Conservation (phyloP, 208 protist species). For the Novymonas esmeraldas region DNA sequence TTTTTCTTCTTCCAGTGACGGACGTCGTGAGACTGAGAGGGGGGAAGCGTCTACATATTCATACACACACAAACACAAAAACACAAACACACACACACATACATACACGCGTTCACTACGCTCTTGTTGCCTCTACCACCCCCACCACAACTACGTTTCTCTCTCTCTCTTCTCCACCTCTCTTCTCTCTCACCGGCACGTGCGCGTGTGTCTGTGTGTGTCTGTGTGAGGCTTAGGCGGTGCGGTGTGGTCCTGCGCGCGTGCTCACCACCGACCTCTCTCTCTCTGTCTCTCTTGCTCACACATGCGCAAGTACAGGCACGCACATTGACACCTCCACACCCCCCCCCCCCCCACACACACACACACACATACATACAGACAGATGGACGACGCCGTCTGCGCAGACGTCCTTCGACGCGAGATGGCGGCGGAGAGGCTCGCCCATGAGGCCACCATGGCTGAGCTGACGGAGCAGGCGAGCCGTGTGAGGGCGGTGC, state of each 20-base stretch:
- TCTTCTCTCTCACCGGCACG: neutral
- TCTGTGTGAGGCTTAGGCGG: neutral
- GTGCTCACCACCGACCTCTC: neutral
- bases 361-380: too few relatives aligned
- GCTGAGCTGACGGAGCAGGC: conserved; percentile 29
- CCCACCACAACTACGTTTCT: too few relatives aligned
- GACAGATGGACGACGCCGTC: neutral
- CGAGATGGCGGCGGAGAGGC: conserved; percentile 33
- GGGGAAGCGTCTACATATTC: too few relatives aligned
- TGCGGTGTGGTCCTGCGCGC: neutral
- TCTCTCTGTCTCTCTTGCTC: neutral
- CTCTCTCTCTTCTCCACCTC: too few relatives aligned
- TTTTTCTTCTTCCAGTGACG: too few relatives aligned
- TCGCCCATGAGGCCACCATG: conserved; percentile 40
- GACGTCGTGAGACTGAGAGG: too few relatives aligned
- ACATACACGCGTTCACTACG: too few relatives aligned
- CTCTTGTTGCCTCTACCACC: too few relatives aligned
- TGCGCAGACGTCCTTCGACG: conserved; percentile 32
- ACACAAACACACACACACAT: too few relatives aligned
- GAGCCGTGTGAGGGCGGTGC: conserved; percentile 30
- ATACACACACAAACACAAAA: too few relatives aligned
- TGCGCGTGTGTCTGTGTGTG: neutral
- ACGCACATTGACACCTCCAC: neutral
- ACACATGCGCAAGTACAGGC: neutral
- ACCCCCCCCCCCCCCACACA: too few relatives aligned